Conservation (phyloP, 202 grass and related monocot genomes). For the Carex arenaria region DNA sequence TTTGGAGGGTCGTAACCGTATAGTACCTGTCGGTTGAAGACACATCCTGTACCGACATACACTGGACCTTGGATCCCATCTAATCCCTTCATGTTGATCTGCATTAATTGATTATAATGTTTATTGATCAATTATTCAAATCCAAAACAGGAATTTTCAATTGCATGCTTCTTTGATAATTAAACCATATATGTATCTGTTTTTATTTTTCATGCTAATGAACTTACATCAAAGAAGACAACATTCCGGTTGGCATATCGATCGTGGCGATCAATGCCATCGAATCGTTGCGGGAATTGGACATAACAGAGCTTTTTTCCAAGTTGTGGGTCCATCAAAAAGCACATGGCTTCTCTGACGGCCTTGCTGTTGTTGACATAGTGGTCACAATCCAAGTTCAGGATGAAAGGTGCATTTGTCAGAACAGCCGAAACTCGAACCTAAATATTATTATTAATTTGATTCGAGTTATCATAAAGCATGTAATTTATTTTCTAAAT, state of each 20-base stretch:
- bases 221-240: slow-evolving; percentile 85
- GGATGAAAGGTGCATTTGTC: slow-evolving; percentile 80
- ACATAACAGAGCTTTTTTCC: slow-evolving; percentile 98
- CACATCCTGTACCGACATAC: slow-evolving; percentile 74
- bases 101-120: not conserved
- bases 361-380: slow-evolving; percentile 99
- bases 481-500: slow-evolving; percentile 1
- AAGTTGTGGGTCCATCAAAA: slow-evolving; percentile 90
- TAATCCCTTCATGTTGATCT: slow-evolving; percentile 98
- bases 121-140: not conserved
- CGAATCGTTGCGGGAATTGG: slow-evolving; percentile 90
- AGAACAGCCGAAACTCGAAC: slow-evolving; percentile 86
- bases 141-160: not conserved
- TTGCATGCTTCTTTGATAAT: not conserved
- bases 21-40: slow-evolving; percentile 76
- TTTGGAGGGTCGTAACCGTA: slow-evolving; percentile 89
- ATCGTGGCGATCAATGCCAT: slow-evolving; percentile 83
- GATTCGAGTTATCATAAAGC: not conserved
- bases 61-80: slow-evolving; percentile 89
- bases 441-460: not conserved
- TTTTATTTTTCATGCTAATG: not conserved
- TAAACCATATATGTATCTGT: no score
- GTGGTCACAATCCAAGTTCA: slow-evolving; percentile 97
- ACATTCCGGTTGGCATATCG: slow-evolving; percentile 86
- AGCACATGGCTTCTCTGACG: slow-evolving; percentile 93